These are phyloP conservation scores for Fusarium burgessii DNA, from an alignment of 2,329 filamentous ascomycete species.

Conservation along the genomic window DNA sequence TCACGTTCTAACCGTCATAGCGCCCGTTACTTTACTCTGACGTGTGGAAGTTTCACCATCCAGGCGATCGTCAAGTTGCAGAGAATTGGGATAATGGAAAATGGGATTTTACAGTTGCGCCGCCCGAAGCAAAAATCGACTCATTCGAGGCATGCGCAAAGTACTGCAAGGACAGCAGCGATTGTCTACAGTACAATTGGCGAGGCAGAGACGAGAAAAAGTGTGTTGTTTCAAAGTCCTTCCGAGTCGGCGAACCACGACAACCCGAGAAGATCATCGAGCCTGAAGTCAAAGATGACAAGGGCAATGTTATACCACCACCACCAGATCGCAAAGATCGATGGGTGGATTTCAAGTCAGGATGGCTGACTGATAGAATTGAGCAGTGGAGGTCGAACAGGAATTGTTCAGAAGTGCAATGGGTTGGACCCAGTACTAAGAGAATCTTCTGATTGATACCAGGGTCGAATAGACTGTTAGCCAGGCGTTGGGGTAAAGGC, in stretches of 20 bases:
- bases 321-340: conserved; percentile 33
- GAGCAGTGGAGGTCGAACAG: conserved; percentile 43
- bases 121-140: conserved; percentile 42
- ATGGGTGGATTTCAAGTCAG: conserved; percentile 49
- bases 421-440: conserved; percentile 51
- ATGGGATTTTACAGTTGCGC: conserved; percentile 48
- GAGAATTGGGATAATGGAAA: conserved; percentile 51
- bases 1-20: conserved; percentile 33
- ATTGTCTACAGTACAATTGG: conserved; percentile 51
- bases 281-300: conserved; percentile 43
- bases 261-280: conserved; percentile 42
- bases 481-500: conserved; percentile 38
- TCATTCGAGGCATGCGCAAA: conserved; percentile 47
- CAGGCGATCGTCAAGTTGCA: conserved; percentile 40
- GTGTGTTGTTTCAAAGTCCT: conserved; percentile 46
- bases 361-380: conserved; percentile 47
- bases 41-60: conserved; percentile 54
- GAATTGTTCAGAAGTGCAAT: conserved; percentile 48
- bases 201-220: conserved; percentile 48
- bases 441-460: conserved; percentile 43
- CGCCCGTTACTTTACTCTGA: conserved; percentile 54
- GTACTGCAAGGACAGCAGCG: conserved; percentile 43
- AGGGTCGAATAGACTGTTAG: conserved; percentile 17
- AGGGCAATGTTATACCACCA: conserved; percentile 41
- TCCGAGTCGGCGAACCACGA: conserved; percentile 46